phyloP scores from a whole-genome alignment of 371 early-diverging fungal species.

The Massospora cicadina region DNA sequence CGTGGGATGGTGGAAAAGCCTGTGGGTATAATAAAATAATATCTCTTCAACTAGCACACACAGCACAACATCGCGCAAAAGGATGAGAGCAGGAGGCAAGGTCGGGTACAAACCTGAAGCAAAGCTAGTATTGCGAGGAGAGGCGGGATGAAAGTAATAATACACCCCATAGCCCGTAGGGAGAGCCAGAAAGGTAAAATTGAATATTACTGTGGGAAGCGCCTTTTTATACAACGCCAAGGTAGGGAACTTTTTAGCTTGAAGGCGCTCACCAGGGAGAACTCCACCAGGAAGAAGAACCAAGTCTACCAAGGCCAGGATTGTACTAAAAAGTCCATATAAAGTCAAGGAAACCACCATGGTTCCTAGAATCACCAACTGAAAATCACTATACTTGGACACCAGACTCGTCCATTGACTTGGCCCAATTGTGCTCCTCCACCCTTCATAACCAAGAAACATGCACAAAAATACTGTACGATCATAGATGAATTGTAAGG shows the following conservation, averaged over 20 bases:
- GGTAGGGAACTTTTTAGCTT: conserved; percentile 18
- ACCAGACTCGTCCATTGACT: background rate
- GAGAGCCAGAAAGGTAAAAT: conserved; percentile 18
- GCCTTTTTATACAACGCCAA: conserved; percentile 17
- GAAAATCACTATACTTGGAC: background rate
- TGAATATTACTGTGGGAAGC: conserved; percentile 16
- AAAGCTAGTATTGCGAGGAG: conserved; percentile 16
- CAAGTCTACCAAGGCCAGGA: conserved; percentile 18
- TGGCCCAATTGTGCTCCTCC: background rate
- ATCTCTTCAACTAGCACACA: conserved; percentile 34
- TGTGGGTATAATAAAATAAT: conserved; percentile 34
- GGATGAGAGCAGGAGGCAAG: background rate
- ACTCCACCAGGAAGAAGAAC: conserved; percentile 17
- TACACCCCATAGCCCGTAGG: conserved; percentile 16
- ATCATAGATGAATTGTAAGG: background rate
- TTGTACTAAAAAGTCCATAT: background rate
- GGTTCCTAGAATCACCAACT: background rate
- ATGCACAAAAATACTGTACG: background rate
- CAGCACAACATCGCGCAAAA: conserved; percentile 23
- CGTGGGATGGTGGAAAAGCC: conserved; percentile 26
- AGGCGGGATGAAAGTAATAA: conserved; percentile 16
- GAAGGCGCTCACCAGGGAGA: conserved; percentile 18
- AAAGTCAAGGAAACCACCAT: background rate
- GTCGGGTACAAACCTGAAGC: conserved; percentile 14
- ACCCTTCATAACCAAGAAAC: background rate